Base-by-base conservation (phyloP, 2,329 filamentous ascomycete genomes). In the Pseudocercospora pini-densiflorae region DNA sequence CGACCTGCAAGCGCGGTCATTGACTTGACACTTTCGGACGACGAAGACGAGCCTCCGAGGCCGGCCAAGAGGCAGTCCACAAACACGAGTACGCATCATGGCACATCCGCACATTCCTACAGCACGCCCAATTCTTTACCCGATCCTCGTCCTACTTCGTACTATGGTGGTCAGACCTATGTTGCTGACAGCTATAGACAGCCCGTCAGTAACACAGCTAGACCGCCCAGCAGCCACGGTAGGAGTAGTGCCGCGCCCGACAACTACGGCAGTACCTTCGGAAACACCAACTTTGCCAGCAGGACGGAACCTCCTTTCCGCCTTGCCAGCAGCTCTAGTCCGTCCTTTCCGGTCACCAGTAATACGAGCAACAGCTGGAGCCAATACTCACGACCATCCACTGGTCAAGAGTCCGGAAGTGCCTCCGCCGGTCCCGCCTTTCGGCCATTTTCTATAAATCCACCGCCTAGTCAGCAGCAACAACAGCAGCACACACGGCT, bases 1-100 rank as follows among this genome's bases (percentile, higher is more conserved):
- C 77, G 82, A 40, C 77, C 78, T 31, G 78, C 80, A 12, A 77
- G 77, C 33, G 81, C 82, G 61, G 81, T 84, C 27, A 83, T 85
- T 61, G 83, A 84, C 68, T 75, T 84, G 72, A 84, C 82, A 1
- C 69, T 84, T 55, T 81, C 79, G 68, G 82, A 83, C 67, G 81
- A 83, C 61, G 82, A 84, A 54, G 82, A 84, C 73, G 77, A 79
- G 61, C 76, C 75, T 24, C 73, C 74, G 43, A 71, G 77, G 45
- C 75, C 75, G 55, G 71, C 74, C 19, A 78, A 79, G 65, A 70
- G 77, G 63, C 73, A 73, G 57, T 68, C 68, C 59, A 73, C 73
- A 61, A 70, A 68, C 63, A 69, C 70, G 68, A 72, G 68, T 69
- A 71, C 72, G 65, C 69, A 67, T 61, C 64, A 66, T 66, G 65